These are phyloP conservation scores for Aquilaria agallochum DNA, from an alignment of 441 rosid species.

Conservation along the genomic window DNA sequence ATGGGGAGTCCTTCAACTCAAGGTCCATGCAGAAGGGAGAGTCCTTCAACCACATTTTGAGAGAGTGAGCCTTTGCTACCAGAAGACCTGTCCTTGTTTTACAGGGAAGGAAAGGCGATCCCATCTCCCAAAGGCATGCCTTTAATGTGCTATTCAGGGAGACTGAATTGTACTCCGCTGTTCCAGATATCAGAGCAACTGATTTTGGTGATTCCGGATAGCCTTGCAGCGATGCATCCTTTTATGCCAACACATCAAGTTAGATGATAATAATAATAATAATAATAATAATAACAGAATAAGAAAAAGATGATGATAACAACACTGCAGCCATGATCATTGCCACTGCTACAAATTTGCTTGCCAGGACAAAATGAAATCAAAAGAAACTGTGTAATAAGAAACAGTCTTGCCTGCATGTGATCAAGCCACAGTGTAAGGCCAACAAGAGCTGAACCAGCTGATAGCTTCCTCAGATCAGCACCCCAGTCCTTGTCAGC, in stretches of 20 bases:
- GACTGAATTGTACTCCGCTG: constrained; percentile 77
- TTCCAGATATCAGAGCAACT: constrained; percentile 86
- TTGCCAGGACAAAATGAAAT: not conserved
- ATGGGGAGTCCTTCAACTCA: constrained; percentile 65
- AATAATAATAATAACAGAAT: not conserved
- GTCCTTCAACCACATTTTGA: constrained; percentile 97
- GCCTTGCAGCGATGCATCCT: constrained; percentile 96
- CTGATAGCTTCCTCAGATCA: constrained; percentile 89
- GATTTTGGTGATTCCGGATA: constrained; percentile 90
- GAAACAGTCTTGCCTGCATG: constrained; percentile 73
- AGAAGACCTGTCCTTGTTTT: constrained; percentile 81
- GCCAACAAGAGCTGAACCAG: constrained; percentile 95
- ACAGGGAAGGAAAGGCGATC: constrained; percentile 91
- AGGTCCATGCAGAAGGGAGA: constrained; percentile 95
- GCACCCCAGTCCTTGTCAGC: constrained; percentile 98
- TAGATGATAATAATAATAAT: constrained; percentile 5
- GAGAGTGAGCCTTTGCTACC: constrained; percentile 89
- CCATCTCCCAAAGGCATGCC: constrained; percentile 98
- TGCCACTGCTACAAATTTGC: no score
- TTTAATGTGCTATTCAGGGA: constrained; percentile 82
- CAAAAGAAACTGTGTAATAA: constrained; percentile 8
- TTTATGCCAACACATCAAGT: constrained; percentile 16
- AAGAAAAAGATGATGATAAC: not conserved
- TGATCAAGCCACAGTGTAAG: constrained; percentile 94
- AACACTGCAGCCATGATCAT: no score